Evolutionary conservation across 2,329 filamentous ascomycete species (phyloP).

Genomic region (Calonectria hongkongensis): DNA sequence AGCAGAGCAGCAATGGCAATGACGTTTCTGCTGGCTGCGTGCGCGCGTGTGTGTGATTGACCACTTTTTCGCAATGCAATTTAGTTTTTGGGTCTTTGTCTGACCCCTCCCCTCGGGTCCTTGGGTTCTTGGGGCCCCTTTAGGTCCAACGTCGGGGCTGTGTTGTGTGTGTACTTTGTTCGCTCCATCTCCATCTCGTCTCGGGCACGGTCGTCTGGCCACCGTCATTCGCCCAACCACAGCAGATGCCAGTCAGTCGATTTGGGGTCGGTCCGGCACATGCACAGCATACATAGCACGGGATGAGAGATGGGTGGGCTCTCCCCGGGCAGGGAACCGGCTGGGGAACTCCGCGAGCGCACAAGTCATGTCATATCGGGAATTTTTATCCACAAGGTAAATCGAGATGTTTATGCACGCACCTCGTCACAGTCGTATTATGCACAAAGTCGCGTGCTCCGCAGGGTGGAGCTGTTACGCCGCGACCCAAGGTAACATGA

Average conservation of each 20-base stretch:
- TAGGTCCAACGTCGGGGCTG: constrained; percentile 14
- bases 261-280: constrained; percentile 38
- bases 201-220: constrained; percentile 36
- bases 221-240: constrained; percentile 47
- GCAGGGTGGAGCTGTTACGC: constrained; percentile 41
- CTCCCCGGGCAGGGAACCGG: constrained; percentile 18
- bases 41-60: background rate
- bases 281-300: constrained; percentile 44
- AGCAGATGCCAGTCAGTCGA: constrained; percentile 49
- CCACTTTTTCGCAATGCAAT: background rate
- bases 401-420: constrained; percentile 45
- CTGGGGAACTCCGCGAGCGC: constrained; percentile 22
- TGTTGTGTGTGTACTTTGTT: background rate
- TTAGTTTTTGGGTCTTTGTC: constrained; percentile 4
- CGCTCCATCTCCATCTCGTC: background rate
- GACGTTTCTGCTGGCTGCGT: background rate
- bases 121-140: background rate
- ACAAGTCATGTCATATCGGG: constrained; percentile 44
- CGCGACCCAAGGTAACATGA: constrained; percentile 34
- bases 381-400: constrained; percentile 39
- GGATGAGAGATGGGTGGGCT: constrained; percentile 15
- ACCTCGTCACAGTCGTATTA: constrained; percentile 36
- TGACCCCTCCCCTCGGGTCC: background rate
- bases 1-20: background rate
- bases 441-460: constrained; percentile 53